Conservation (phyloP, 2,329 filamentous ascomycete genomes). For the Talaromyces rugulosus region DNA sequence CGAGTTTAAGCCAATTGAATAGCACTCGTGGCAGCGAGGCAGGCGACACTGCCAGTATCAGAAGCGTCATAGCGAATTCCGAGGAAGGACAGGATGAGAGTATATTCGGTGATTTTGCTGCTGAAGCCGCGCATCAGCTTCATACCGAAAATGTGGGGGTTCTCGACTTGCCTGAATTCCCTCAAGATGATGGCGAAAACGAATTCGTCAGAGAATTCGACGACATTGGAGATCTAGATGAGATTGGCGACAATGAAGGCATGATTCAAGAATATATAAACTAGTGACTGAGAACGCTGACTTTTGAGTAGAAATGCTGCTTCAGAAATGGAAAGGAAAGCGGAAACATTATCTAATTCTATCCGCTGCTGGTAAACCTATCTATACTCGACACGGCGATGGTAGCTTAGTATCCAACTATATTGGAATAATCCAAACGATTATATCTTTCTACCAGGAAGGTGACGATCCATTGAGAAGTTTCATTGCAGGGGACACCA, state of each 20-base stretch:
- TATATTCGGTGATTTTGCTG: constrained; percentile 68
- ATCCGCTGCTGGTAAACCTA: constrained; percentile 92
- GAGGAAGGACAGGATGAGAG: constrained; percentile 73
- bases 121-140: constrained; percentile 32
- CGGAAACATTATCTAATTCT: constrained; percentile 96
- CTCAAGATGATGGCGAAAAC: constrained; percentile 52
- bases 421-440: constrained; percentile 92
- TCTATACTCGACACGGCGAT: constrained; percentile 93
- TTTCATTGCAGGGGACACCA: constrained; percentile 81
- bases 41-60: constrained; percentile 48
- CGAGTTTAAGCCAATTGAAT: constrained; percentile 38
- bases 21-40: constrained; percentile 47
- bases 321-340: constrained; percentile 81
- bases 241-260: constrained; percentile 56
- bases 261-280: constrained; percentile 10
- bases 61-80: constrained; percentile 50
- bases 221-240: constrained; percentile 56
- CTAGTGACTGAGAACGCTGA: not conserved
- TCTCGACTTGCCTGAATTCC: constrained; percentile 31
- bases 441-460: constrained; percentile 93
- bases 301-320: constrained; percentile 39
- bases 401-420: constrained; percentile 85
- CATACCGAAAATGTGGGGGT: constrained; percentile 32
- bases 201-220: constrained; percentile 77
- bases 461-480: constrained; percentile 71